Conservation (phyloP, 257 asterid species). For the Scutellaria barbata region DNA sequence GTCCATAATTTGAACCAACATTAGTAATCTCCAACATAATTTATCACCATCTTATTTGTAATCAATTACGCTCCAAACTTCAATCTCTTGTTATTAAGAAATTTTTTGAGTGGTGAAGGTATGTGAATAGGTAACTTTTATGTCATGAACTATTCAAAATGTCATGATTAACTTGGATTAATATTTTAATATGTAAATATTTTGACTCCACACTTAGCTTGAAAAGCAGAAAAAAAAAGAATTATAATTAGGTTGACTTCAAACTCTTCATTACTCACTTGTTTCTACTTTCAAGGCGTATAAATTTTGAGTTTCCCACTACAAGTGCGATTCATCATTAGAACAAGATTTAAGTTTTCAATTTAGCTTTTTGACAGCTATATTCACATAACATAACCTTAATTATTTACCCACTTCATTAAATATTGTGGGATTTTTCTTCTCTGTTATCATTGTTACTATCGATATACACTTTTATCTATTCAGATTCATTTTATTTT, state of each 20-base stretch:
- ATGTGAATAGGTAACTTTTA: no score
- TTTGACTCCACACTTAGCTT: background rate
- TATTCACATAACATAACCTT: background rate
- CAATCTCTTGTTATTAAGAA: no score
- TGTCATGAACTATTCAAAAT: background rate
- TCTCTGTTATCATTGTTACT: no score
- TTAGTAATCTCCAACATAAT: no score
- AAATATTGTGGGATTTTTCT: background rate
- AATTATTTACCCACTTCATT: background rate
- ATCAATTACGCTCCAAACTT: no score
- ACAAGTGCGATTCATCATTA: conserved; percentile 34
- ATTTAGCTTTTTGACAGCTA: conserved; percentile 9
- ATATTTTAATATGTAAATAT: background rate
- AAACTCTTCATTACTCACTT: background rate
- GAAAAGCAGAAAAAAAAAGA: conserved; percentile 16
- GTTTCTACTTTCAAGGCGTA: background rate
- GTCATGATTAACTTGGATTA: background rate
- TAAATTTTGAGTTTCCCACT: conserved; percentile 5
- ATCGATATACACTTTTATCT: no score
- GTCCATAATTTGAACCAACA: no score
- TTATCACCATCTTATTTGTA: no score
- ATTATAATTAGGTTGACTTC: conserved; percentile 30
- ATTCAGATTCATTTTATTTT: no score
- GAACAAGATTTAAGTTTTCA: background rate
- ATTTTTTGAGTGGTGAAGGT: background rate